These are phyloP conservation scores for Hypsizygus ulmarius DNA, from an alignment of 1,284 basidiomycete species.

Conservation along the genomic window DNA sequence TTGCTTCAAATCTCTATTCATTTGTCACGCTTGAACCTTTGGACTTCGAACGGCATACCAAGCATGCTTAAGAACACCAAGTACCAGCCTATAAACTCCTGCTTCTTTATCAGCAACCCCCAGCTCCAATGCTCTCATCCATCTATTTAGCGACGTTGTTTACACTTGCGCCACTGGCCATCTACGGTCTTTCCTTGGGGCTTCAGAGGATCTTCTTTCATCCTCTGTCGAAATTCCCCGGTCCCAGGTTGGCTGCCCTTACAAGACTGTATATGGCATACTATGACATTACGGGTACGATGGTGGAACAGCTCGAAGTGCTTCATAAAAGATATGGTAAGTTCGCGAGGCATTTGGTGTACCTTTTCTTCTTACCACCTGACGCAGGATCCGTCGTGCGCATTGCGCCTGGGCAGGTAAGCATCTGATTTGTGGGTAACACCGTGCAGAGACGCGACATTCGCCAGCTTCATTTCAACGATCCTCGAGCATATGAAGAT, in stretches of 20 bases:
- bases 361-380: too few relatives aligned
- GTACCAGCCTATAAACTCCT: too few relatives aligned
- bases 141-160: too few relatives aligned
- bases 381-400: conserved; percentile 29
- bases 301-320: conserved; percentile 26
- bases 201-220: conserved; percentile 26
- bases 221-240: conserved; percentile 27
- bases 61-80: too few relatives aligned
- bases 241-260: conserved; percentile 29
- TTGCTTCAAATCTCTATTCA: too few relatives aligned
- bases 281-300: conserved; percentile 30
- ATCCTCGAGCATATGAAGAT: conserved; percentile 26
- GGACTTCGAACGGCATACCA: too few relatives aligned
- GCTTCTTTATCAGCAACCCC: too few relatives aligned
- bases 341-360: too few relatives aligned
- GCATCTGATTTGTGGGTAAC: neutral
- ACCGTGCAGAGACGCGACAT: neutral
- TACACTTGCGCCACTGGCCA: too few relatives aligned
- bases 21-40: too few relatives aligned
- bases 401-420: conserved; percentile 30
- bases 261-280: conserved; percentile 30
- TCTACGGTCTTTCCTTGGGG: too few relatives aligned
- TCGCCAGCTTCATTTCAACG: conserved; percentile 31
- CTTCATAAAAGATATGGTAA: conserved; percentile 31
- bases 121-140: too few relatives aligned